phyloP scores from a whole-genome alignment of 495 filamentous ascomycete species.

The Hypoxylon perforatum region DNA sequence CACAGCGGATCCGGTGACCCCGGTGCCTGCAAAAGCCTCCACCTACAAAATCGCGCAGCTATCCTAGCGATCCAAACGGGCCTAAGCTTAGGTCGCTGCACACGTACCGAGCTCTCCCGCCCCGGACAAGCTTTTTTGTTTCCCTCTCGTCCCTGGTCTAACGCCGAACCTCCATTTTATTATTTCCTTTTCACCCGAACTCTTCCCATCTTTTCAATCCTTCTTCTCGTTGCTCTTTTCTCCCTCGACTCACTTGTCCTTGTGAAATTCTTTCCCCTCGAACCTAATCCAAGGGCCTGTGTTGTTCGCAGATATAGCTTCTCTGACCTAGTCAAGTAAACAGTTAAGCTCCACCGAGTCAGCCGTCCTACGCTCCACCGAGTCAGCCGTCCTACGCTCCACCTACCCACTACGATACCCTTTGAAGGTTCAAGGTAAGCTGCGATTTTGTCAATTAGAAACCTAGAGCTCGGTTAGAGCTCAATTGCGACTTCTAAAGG shows the following conservation, averaged over 20 bases:
- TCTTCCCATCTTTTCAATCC: conserved; percentile 39
- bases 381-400: conserved; percentile 26
- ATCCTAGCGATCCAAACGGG: conserved; percentile 35
- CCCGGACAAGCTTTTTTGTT: conserved; percentile 45
- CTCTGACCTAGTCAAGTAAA: conserved; percentile 34
- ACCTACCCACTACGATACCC: conserved; percentile 17
- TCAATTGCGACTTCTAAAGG: no score
- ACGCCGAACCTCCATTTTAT: conserved; percentile 44
- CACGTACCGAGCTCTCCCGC: conserved; percentile 40
- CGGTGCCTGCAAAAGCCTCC: conserved; percentile 38
- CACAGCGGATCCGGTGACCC: conserved; percentile 45
- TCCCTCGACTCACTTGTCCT: conserved; percentile 49
- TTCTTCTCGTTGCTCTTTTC: conserved; percentile 32
- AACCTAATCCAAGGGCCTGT: conserved; percentile 46
- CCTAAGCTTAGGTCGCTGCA: conserved; percentile 13
- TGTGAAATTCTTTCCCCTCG: conserved; percentile 36
- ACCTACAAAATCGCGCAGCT: conserved; percentile 51
- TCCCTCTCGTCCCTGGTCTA: conserved; percentile 41
- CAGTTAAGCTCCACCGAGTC: conserved; percentile 43
- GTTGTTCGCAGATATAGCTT: conserved; percentile 48
- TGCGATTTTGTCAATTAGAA: conserved; percentile 37
- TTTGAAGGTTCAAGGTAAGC: conserved; percentile 35
- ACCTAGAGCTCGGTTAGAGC: background rate
- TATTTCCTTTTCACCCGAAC: conserved; percentile 46
- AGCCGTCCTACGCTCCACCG: conserved; percentile 7